Conservation (phyloP, 2,329 filamentous ascomycete species). For the Trichoderma polysporum region DNA sequence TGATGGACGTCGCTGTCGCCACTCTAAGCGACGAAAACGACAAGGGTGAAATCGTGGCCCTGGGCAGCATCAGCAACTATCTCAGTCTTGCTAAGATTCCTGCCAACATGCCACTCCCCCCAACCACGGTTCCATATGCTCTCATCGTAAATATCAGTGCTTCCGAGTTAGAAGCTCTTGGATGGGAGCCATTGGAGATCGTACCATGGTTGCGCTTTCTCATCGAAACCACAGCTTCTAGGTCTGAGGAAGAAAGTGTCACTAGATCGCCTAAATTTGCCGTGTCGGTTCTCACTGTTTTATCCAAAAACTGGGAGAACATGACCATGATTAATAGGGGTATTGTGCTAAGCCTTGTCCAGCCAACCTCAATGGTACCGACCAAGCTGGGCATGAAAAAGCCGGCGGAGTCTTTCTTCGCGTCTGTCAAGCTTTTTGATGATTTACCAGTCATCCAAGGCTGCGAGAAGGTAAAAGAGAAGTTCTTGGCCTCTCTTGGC, state of each 20-base stretch:
- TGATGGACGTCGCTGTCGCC: constrained; percentile 80
- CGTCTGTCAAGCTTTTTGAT: constrained; percentile 90
- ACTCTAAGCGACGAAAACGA: constrained; percentile 62
- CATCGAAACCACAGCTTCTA: constrained; percentile 63
- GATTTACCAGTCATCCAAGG: constrained; percentile 81
- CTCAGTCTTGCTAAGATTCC: constrained; percentile 77
- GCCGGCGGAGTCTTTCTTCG: constrained; percentile 85
- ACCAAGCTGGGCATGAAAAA: constrained; percentile 88
- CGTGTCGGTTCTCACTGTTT: constrained; percentile 69
- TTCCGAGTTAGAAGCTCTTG: constrained; percentile 72
- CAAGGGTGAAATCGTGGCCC: constrained; percentile 69
- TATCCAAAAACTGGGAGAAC: constrained; percentile 91
- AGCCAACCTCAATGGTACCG: constrained; percentile 73
- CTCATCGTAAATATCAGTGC: constrained; percentile 70
- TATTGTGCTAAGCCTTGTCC: constrained; percentile 63
- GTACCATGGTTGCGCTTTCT: constrained; percentile 84
- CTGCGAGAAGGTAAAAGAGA: constrained; percentile 82
- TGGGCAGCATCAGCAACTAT: constrained; percentile 73
- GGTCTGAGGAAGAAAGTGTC: constrained; percentile 64
- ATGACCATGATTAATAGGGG: constrained; percentile 65
- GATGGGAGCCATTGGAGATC: constrained; percentile 83
- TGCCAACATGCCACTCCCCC: constrained; percentile 75
- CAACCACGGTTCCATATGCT: constrained; percentile 79
- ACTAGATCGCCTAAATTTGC: constrained; percentile 73
- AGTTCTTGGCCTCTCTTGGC: constrained; percentile 77